Percentiles rank a stretch among this genome's conserved stretches.
Evolutionary conservation across 768 basidiomycete genomes (phyloP).

Genomic region (Brasilioporus rufonigricans): DNA sequence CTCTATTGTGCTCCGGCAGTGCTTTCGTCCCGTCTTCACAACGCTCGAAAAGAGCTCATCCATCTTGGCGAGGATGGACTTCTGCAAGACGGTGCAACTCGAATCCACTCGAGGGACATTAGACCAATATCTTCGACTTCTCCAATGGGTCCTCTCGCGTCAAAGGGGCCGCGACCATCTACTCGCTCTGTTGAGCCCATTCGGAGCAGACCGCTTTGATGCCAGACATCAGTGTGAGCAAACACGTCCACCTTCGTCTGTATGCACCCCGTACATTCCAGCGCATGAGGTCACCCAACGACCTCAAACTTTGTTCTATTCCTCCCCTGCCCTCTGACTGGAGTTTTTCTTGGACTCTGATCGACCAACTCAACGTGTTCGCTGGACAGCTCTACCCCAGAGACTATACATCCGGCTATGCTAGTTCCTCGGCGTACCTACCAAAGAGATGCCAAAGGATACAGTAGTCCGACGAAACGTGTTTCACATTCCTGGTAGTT

Average conservation of each 20-base stretch:
- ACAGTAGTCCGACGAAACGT: not conserved
- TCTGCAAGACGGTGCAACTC: not conserved
- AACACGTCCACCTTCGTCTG: slow-evolving; percentile 35
- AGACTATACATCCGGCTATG: not conserved
- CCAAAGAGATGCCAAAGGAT: not conserved
- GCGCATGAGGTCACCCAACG: slow-evolving; percentile 25
- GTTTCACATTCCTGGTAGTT: slow-evolving; percentile 2
- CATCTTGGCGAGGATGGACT: slow-evolving; percentile 5
- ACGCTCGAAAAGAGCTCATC: slow-evolving; percentile 3
- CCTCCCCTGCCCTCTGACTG: not conserved
- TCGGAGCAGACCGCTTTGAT: slow-evolving; percentile 35
- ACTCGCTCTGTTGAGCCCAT: slow-evolving; percentile 22
- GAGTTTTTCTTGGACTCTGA: not conserved
- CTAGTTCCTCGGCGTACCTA: slow-evolving; percentile 7
- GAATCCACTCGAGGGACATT: not conserved
- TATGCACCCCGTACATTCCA: slow-evolving; percentile 37
- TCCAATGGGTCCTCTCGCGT: slow-evolving; percentile 21
- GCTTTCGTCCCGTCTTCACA: slow-evolving; percentile 20
- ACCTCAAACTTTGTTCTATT: slow-evolving; percentile 14
- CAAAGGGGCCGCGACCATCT: not conserved
- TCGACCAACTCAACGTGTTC: not conserved
- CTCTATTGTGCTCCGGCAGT: slow-evolving; percentile 5
- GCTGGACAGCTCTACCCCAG: not conserved
- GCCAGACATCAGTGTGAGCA: slow-evolving; percentile 33
- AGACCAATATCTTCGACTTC: slow-evolving; percentile 8